Evolutionary conservation across 352 stramenopile genomes (phyloP).

Genomic region (Phytophthora quininea): DNA sequence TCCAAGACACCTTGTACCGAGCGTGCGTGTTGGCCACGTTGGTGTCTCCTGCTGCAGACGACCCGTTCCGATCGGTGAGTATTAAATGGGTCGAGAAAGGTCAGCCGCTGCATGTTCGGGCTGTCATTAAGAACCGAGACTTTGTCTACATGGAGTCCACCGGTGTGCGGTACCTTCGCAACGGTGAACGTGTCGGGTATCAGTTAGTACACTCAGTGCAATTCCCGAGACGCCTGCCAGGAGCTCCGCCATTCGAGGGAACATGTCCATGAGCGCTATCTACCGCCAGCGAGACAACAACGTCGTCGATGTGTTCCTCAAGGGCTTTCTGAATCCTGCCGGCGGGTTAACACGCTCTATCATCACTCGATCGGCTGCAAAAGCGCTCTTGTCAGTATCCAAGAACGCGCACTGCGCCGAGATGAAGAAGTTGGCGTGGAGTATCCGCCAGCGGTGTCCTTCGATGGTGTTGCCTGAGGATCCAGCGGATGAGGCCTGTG

Average conservation of each 20-base stretch:
- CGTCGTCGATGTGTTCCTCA: conserved; percentile 48
- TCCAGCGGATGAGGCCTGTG: conserved; percentile 13
- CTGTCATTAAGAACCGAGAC: conserved; percentile 49
- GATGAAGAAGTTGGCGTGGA: conserved; percentile 45
- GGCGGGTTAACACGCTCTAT: conserved; percentile 37
- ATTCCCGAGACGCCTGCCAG: conserved; percentile 32
- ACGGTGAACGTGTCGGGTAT: conserved; percentile 52
- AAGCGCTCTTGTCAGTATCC: conserved; percentile 30
- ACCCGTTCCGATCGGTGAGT: conserved; percentile 40
- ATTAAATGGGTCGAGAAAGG: conserved; percentile 48
- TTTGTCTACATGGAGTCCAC: conserved; percentile 61
- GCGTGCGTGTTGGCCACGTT: conserved; percentile 41
- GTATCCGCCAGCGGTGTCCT: conserved; percentile 25
- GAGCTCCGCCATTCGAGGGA: conserved; percentile 34
- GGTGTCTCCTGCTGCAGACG: conserved; percentile 21
- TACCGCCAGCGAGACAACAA: conserved; percentile 42
- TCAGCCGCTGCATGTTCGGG: conserved; percentile 29
- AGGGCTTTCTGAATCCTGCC: conserved; percentile 36
- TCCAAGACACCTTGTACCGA: conserved; percentile 31
- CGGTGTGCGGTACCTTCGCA: conserved; percentile 37
- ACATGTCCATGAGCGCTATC: conserved; percentile 52
- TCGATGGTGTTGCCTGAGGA: conserved; percentile 10
- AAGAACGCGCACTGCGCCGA: conserved; percentile 37
- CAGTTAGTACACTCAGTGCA: conserved; percentile 59
- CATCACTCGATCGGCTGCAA: conserved; percentile 34